Evolutionary conservation across 495 filamentous ascomycete genomes (phyloP).

Genomic region (Penicillium goetzii): DNA sequence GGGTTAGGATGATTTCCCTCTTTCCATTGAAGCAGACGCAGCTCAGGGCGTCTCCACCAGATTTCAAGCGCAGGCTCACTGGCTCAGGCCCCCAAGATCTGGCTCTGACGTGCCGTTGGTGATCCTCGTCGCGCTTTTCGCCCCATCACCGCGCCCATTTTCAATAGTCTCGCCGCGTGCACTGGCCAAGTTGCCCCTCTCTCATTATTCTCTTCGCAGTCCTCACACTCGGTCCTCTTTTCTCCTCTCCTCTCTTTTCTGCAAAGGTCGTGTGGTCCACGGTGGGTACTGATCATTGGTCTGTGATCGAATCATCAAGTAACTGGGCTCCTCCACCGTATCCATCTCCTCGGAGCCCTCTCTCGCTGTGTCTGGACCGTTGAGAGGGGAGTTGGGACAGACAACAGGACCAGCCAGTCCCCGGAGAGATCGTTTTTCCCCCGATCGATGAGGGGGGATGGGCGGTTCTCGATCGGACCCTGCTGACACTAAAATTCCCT

Average conservation of each 20-base stretch:
- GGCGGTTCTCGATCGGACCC: conserved; percentile 8
- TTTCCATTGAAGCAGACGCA: not conserved
- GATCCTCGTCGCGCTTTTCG: conserved; percentile 11
- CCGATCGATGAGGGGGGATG: not conserved
- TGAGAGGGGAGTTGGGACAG: not conserved
- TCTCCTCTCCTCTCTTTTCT: not conserved
- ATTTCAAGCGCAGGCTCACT: conserved; percentile 4
- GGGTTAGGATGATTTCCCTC: not conserved
- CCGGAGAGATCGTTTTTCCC: not conserved
- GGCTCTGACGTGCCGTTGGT: conserved; percentile 19
- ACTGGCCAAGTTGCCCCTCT: conserved; percentile 9
- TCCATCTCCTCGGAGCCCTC: not conserved
- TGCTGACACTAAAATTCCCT: conserved; percentile 11
- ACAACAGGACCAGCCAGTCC: not conserved
- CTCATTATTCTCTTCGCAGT: not conserved
- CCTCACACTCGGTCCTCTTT: not conserved
- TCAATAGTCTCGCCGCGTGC: conserved; percentile 16
- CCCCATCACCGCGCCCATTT: conserved; percentile 8
- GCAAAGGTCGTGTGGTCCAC: conserved; percentile 1
- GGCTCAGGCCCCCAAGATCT: conserved; percentile 9
- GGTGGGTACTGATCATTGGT: not conserved
- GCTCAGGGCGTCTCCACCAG: not conserved
- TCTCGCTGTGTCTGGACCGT: not conserved
- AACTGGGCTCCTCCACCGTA: not conserved
- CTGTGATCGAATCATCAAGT: not conserved